Evolutionary conservation across 768 basidiomycete genomes (phyloP), one percentile per base, ranked within the genome.

Genomic region (Kwoniella dendrophila): DNA sequence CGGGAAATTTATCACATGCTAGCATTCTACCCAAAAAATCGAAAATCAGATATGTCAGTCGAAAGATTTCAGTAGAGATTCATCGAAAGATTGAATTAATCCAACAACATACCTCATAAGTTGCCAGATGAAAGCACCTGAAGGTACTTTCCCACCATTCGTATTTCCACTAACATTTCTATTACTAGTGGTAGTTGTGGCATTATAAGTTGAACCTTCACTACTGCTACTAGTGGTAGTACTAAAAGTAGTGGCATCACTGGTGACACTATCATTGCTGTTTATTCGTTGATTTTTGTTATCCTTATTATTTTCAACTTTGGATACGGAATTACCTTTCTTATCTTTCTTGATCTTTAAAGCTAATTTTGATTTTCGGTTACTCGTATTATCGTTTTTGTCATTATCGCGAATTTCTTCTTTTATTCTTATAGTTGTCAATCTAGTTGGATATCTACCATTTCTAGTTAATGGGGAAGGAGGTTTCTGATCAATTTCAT

Each of bases 361-460:
- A 38, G 36, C n/a, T n/a, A n/a, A n/a, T n/a, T n/a, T n/a, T n/a
- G n/a, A n/a, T n/a, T n/a, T n/a, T n/a, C n/a, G n/a, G n/a, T n/a
- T n/a, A n/a, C n/a, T n/a, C n/a, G n/a, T n/a, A n/a, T n/a, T n/a
- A n/a, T n/a, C n/a, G n/a, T n/a, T n/a, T n/a, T n/a, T n/a, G n/a
- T n/a, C n/a, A n/a, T n/a, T n/a, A n/a, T 12, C 24, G 11, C 29
- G 29, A 51, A 51, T n/a, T n/a, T 51, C 34, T 33, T 49, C 47
- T 14, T 12, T 36, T 32, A n/a, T n/a, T 33, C 30, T 51, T n/a
- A 51, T 2, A 3, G 49, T 32, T 33, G 18, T 32, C 26, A 26
- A 20, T 20, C 49, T 51, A 32, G 49, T 33, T n/a, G 49, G 49
- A 33, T 51, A 51, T 30, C 49, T 51, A 29, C 49, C 49, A 33